Base-by-base conservation (phyloP, 352 stramenopile genomes). In the Blastocystis sp. region DNA sequence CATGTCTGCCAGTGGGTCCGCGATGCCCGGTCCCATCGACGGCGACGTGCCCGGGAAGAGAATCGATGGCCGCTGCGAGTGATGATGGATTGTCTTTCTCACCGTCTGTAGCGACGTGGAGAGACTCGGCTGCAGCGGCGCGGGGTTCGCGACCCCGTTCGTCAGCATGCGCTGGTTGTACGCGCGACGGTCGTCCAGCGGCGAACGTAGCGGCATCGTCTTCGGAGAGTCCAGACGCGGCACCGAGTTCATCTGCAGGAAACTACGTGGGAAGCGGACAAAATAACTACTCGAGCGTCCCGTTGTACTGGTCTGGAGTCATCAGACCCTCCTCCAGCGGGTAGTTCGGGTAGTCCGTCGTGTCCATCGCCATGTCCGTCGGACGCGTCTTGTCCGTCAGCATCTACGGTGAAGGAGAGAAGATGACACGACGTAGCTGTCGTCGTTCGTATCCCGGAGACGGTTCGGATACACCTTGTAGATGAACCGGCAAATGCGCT, bases 401-500 rank as follows among this genome's bases (percentile, higher is more conserved):
- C 69, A 81, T 65, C 69, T 81, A 64, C 0, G 11, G 40, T 38
- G 42, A 16, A 57, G 44, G 9, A 4, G 16, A 14, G 8, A 24
- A 14, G 11, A 61, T 4, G 11, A 49, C 18, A 38, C 9, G 3
- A 81, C 69, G n/a, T 64, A 81, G 8, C 44, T 18, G 16, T n/a
- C 11, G 16, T 81, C 69, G 36, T 81, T 21, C 9, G 32, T 46
- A 24, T 81, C 69, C 11, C 44, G 69, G 18, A 81, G 8, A n/a
- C 69, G 69, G 24, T 61, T 81, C 18, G 75, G 27, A 72, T 69
- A 75, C 21, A 85, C 29, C 38, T 85, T 85, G 63, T 75, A 72
- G 27, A 85, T 21, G 29, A 85, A 85, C 11, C 42, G 36, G 40
- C 63, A 85, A 4, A 85, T 61, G 14, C 63, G 57, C 32, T 85